Evolutionary conservation across 495 filamentous ascomycete species (phyloP).

Genomic region (Hyaloscypha variabilis): DNA sequence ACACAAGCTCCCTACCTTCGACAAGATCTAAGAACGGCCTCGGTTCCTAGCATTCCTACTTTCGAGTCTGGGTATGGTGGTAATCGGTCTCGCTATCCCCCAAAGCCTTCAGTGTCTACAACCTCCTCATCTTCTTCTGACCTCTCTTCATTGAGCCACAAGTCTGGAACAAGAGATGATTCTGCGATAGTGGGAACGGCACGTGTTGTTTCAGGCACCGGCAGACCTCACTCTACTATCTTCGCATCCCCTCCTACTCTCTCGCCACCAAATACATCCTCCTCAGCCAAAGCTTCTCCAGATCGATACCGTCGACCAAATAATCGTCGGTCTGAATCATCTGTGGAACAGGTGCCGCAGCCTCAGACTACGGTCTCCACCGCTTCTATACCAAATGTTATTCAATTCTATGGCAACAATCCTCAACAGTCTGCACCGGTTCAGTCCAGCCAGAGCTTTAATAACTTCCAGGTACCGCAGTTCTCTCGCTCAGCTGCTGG

Average conservation of each 20-base stretch:
- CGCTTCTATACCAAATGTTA: slow-evolving; percentile 31
- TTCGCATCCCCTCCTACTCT: slow-evolving; percentile 28
- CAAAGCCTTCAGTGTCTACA: slow-evolving; percentile 64
- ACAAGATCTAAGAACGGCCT: slow-evolving; percentile 67
- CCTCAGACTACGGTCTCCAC: slow-evolving; percentile 29
- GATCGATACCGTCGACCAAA: slow-evolving; percentile 57
- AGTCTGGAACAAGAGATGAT: slow-evolving; percentile 35
- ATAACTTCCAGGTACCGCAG: slow-evolving; percentile 25
- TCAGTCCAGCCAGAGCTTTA: slow-evolving; percentile 11
- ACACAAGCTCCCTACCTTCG: slow-evolving; percentile 61
- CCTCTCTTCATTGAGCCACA: slow-evolving; percentile 32
- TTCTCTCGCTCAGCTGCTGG: slow-evolving; percentile 18
- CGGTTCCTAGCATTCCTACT: slow-evolving; percentile 61
- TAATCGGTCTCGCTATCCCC: slow-evolving; percentile 56
- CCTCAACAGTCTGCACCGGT: slow-evolving; percentile 1
- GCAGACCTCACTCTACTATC: slow-evolving; percentile 28
- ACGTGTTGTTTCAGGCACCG: slow-evolving; percentile 26
- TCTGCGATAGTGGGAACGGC: slow-evolving; percentile 39
- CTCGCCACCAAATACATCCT: slow-evolving; percentile 32
- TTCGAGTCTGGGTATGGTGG: slow-evolving; percentile 49
- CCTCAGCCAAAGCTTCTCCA: slow-evolving; percentile 45
- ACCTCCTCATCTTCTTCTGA: slow-evolving; percentile 49
- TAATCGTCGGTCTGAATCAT: slow-evolving; percentile 44
- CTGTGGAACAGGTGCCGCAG: slow-evolving; percentile 34
- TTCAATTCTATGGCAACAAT: slow-evolving; percentile 30